phyloP scores from a whole-genome alignment of 2,329 filamentous ascomycete genomes.

The Hymenoscyphus albidus region DNA sequence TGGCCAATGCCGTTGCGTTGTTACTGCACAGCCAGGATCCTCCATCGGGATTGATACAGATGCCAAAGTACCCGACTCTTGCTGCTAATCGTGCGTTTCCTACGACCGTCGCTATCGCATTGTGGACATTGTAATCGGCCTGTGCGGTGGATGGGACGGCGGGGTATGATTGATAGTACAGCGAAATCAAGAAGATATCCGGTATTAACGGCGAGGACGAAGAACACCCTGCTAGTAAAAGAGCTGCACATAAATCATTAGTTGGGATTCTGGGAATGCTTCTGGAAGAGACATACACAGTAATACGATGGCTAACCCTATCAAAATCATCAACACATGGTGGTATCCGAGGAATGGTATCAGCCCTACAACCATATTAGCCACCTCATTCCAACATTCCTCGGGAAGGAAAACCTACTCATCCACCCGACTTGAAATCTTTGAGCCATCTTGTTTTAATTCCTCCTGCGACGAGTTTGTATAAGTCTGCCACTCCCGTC shows the following conservation, averaged over 20 bases:
- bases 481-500: slow-evolving; percentile 34
- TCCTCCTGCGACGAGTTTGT: slow-evolving; percentile 20
- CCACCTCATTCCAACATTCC: slow-evolving; percentile 3
- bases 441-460: slow-evolving; percentile 27
- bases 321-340: slow-evolving; percentile 95
- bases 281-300: slow-evolving; percentile 64
- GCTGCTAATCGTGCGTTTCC: slow-evolving; percentile 80
- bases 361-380: slow-evolving; percentile 42
- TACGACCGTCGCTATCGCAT: slow-evolving; percentile 85
- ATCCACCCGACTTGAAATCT: slow-evolving; percentile 33
- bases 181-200: slow-evolving; percentile 93
- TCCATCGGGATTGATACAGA: slow-evolving; percentile 88
- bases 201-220: slow-evolving; percentile 94
- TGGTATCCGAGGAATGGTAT: slow-evolving; percentile 69
- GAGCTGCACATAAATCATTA: slow-evolving; percentile 51
- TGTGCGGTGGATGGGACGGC: slow-evolving; percentile 80
- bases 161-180: slow-evolving; percentile 84
- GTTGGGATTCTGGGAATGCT: slow-evolving; percentile 15
- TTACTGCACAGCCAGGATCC: slow-evolving; percentile 94
- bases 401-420: slow-evolving; percentile 29
- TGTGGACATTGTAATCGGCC: slow-evolving; percentile 82
- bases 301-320: slow-evolving; percentile 88
- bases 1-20: slow-evolving; percentile 89
- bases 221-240: slow-evolving; percentile 90
- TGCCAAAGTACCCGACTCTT: slow-evolving; percentile 95